A percentile compares a stretch with the other conserved stretches of the same genome.
These are phyloP conservation scores for Cercophora newfieldiana DNA, from an alignment of 495 filamentous ascomycete species.

Conservation along the genomic window DNA sequence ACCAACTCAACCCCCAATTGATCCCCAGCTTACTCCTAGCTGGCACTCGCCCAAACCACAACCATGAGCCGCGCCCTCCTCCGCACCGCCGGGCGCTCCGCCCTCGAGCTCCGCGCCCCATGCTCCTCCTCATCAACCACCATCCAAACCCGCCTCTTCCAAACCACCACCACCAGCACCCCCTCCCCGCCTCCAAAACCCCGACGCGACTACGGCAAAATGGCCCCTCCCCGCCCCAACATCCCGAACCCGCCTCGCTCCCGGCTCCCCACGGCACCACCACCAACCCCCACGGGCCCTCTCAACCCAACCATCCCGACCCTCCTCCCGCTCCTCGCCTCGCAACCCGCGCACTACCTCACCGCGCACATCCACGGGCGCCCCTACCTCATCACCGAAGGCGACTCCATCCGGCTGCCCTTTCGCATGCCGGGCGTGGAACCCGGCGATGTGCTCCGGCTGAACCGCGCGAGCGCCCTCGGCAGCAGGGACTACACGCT, in stretches of 20 bases:
- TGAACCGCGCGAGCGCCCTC: constrained; percentile 76
- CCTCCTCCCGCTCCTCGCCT: constrained; percentile 73
- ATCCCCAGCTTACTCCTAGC: not conserved
- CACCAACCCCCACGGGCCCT: constrained; percentile 55
- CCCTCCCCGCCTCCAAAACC: not conserved
- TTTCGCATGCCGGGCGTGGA: constrained; percentile 84
- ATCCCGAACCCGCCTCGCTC: constrained; percentile 22
- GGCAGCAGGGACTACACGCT: constrained; percentile 91
- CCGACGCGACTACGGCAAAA: constrained; percentile 25
- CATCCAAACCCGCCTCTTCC: constrained; percentile 30
- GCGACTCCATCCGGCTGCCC: constrained; percentile 88
- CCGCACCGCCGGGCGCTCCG: too few species aligned
- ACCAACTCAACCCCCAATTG: constrained; percentile 15
- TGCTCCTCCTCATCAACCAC: constrained; percentile 33
- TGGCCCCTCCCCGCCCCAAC: constrained; percentile 8
- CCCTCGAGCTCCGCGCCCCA: constrained; percentile 47
- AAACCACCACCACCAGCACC: constrained; percentile 12
- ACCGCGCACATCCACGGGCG: constrained; percentile 80
- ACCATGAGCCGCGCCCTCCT: constrained; percentile 48
- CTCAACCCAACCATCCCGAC: constrained; percentile 60
- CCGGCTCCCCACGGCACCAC: constrained; percentile 43
- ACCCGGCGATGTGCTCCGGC: constrained; percentile 79
- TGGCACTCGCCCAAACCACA: too few species aligned
- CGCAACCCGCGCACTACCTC: constrained; percentile 83
- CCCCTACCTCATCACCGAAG: constrained; percentile 86